These are phyloP conservation scores for Mortierella antarctica DNA, from an alignment of 192 early-diverging fungal genomes.

Conservation along the genomic window DNA sequence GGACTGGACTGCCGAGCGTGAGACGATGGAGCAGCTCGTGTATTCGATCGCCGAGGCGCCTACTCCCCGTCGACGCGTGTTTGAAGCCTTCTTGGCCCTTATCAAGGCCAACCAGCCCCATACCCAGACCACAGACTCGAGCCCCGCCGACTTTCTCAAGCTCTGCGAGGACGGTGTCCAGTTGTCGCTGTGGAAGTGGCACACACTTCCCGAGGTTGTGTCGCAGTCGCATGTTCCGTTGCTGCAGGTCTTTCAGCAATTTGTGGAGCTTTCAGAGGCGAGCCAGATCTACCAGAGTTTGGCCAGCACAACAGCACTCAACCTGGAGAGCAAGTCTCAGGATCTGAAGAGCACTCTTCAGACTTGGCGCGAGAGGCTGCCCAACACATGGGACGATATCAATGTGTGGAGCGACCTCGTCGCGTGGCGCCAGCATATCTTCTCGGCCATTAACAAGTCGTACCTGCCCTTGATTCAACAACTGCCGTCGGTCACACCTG, in stretches of 20 bases:
- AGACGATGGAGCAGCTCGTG: constrained; percentile 75
- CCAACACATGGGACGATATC: constrained; percentile 98
- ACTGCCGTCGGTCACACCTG: constrained; percentile 65
- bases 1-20: constrained; percentile 90
- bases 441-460: constrained; percentile 94
- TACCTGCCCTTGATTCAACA: constrained; percentile 83
- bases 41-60: constrained; percentile 63
- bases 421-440: constrained; percentile 98
- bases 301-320: constrained; percentile 78
- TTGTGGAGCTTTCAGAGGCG: constrained; percentile 95
- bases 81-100: constrained; percentile 87
- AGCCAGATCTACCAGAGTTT: constrained; percentile 89
- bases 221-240: constrained; percentile 88
- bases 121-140: constrained; percentile 60
- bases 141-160: constrained; percentile 76
- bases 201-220: constrained; percentile 86
- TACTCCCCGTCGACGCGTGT: constrained; percentile 83
- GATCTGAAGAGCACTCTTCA: constrained; percentile 91
- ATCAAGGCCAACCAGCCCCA: constrained; percentile 68
- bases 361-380: constrained; percentile 97
- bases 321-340: constrained; percentile 86
- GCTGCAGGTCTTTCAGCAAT: constrained; percentile 95
- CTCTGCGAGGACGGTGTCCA: constrained; percentile 90
- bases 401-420: constrained; percentile 98
- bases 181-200: constrained; percentile 87